Evolutionary conservation across 352 stramenopile genomes (phyloP), one percentile per base, ranked within the genome.

Genomic region (Phytophthora pini): DNA sequence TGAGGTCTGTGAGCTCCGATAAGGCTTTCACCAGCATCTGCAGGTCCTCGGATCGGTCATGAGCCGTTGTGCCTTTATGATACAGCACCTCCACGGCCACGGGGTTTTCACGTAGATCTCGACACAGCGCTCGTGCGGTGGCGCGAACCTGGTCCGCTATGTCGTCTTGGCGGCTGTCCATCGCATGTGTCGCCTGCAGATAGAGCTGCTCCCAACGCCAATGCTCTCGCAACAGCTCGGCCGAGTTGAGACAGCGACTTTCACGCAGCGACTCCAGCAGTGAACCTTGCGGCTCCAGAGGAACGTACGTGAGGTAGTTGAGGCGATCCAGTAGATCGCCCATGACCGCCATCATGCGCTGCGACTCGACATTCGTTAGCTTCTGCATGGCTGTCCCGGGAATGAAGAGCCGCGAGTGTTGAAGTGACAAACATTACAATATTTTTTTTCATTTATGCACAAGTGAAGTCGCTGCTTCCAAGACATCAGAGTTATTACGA

Each of bases 281-380:
- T 47, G 77, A 72, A 3, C 59, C 67, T 60, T 89, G 78, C 8
- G 76, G 75, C 7, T 89, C 80, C 47, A 90, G 58, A 10, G 88
- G 88, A 17, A 96, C 88, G 55, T 93, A 92, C 38, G 84, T 92
- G 51, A 96, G 79, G 72, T 92, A 93, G 68, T 92, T 92, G 54
- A 96, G 77, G 11, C 87, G 79, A 54, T 96, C 86, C 1, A 94
- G 76, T 65, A 94, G 68, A 68, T 94, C 88, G 27, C 86, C 86
- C 77, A 96, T 89, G 64, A 96, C 84, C 54, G 83, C 76, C 84
- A 96, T 93, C 77, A 96, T 88, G 41, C 86, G 81, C 75, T 96
- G 86, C 15, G 88, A 94, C 70, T 96, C 88, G 40, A 96, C 88
- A 72, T 94, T 93, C 56, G 84, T 94, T 39, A 96, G 71, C 75